Base-by-base conservation (phyloP, 2,329 filamentous ascomycete species). In the Zopfia rhizophila region DNA sequence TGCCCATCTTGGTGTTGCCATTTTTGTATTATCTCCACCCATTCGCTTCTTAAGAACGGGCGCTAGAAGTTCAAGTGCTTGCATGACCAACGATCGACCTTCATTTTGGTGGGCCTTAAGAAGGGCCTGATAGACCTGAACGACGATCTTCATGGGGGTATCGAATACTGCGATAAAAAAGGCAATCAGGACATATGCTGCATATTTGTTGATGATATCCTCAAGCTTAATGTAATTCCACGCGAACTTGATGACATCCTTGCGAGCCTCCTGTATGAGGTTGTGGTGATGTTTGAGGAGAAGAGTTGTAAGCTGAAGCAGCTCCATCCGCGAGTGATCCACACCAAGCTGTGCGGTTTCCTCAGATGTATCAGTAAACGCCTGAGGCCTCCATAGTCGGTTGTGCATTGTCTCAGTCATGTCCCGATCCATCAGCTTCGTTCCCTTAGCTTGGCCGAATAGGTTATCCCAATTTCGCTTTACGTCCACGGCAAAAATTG, bases 101-200 rank as follows among this genome's bases (percentile, higher is more conserved):
- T 99, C 94, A 48, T 95, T 96, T 68, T 97, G 93, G 66, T 96
- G 96, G 1, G 93, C 92, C 71, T 91, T 89, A 17, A 99, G 76
- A 12, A 99, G 80, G 2, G 91, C 91, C 55, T 94, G 87, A 66
- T 99, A 99, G 16, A 99, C 92, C 69, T 97, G 93, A 14, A 89
- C 89, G 3, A 94, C 91, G 44, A 99, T 97, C 80, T 97, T 99
- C 10, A 90, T 82, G 0, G 94, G 95, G 0, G 94, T 97, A 61
- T 99, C 95, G 66, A 96, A 99, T 55, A 95, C 89, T 0, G 91
- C 90, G 61, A 99, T 97, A 75, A 99, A 99, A 72, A 97, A 99
- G 3, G 90, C 91, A 51, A 99, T 95, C 5, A 99, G 85, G 4
- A 97, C 93, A 63, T 99, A 99, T 3, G 94, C 92, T 1, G 93